Percentiles rank a stretch among this genome's conserved stretches.
phyloP scores from a whole-genome alignment of 2,329 filamentous ascomycete species.

The Trichoderma arundinaceum region DNA sequence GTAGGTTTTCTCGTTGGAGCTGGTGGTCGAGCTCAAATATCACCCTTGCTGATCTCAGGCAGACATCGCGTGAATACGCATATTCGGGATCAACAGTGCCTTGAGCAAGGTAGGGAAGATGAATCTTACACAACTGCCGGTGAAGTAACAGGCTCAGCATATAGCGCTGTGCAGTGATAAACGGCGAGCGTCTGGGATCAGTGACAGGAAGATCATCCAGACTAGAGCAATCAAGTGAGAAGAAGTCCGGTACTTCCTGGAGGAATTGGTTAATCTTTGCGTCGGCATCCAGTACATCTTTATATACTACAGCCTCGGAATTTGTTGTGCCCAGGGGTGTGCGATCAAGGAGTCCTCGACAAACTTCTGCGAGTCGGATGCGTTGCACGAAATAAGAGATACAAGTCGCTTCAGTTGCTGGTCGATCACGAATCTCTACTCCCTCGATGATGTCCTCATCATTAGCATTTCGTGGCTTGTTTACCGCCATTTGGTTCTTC shows the following conservation, averaged over 20 bases:
- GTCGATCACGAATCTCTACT: constrained; percentile 40
- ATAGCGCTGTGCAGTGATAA: constrained; percentile 43
- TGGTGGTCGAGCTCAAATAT: constrained; percentile 43
- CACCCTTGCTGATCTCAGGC: constrained; percentile 42
- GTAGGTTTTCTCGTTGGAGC: constrained; percentile 39
- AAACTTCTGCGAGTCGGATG: constrained; percentile 47
- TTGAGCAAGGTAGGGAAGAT: constrained; percentile 45
- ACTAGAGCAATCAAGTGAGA: constrained; percentile 36
- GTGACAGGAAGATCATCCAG: constrained; percentile 36
- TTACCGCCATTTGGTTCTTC: constrained; percentile 48
- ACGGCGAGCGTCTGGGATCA: constrained; percentile 37
- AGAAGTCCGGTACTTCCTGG: constrained; percentile 41
- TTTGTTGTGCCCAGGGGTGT: constrained; percentile 37
- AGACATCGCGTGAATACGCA: constrained; percentile 42
- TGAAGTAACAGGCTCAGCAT: constrained; percentile 43
- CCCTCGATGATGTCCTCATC: constrained; percentile 46
- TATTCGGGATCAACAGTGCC: constrained; percentile 44
- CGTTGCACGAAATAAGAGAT: constrained; percentile 49
- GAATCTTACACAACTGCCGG: constrained; percentile 45
- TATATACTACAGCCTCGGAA: constrained; percentile 43
- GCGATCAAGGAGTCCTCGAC: constrained; percentile 45
- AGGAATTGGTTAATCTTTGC: constrained; percentile 40
- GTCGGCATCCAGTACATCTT: constrained; percentile 44
- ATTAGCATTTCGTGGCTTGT: constrained; percentile 47
- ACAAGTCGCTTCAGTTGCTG: constrained; percentile 43